phyloP scores from a whole-genome alignment of 441 rosid species.

The Bruguiera hainesii region DNA sequence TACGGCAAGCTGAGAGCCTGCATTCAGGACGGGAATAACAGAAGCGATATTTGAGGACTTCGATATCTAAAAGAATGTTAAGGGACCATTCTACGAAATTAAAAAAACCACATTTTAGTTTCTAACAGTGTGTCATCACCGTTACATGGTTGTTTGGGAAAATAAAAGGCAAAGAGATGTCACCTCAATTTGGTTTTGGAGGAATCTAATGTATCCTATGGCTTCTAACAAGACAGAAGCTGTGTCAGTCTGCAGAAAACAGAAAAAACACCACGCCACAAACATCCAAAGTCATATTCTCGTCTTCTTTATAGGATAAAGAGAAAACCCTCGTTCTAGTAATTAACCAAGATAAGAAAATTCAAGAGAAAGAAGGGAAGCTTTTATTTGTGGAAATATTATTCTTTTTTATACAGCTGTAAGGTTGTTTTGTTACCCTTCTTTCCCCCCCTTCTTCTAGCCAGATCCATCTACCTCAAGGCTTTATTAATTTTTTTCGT shows the following conservation, averaged over 20 bases:
- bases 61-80: slow-evolving; percentile 21
- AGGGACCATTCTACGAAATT: slow-evolving; percentile 10
- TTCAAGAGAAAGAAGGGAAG: not conserved
- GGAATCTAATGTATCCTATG: slow-evolving; percentile 99
- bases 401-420: slow-evolving; percentile 12
- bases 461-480: not conserved
- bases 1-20: slow-evolving; percentile 97
- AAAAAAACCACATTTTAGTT: slow-evolving; percentile 4
- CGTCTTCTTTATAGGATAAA: slow-evolving; percentile 18
- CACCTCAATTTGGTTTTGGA: slow-evolving; percentile 98
- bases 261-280: slow-evolving; percentile 41
- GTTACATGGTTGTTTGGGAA: slow-evolving; percentile 36
- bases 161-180: slow-evolving; percentile 33
- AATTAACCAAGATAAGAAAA: not conserved
- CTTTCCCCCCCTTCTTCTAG: slow-evolving; percentile 4
- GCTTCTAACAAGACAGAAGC: slow-evolving; percentile 98
- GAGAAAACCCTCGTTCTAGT: slow-evolving; percentile 4
- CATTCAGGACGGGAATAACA: slow-evolving; percentile 15
- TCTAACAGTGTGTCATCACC: slow-evolving; percentile 27
- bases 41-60: slow-evolving; percentile 21
- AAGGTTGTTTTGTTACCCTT: slow-evolving; percentile 6
- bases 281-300: slow-evolving; percentile 44
- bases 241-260: slow-evolving; percentile 92
- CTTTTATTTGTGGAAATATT: slow-evolving; percentile 17
- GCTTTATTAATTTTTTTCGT: not conserved